phyloP scores from a whole-genome alignment of 2,329 filamentous ascomycete genomes.

The Exophiala sp. region DNA sequence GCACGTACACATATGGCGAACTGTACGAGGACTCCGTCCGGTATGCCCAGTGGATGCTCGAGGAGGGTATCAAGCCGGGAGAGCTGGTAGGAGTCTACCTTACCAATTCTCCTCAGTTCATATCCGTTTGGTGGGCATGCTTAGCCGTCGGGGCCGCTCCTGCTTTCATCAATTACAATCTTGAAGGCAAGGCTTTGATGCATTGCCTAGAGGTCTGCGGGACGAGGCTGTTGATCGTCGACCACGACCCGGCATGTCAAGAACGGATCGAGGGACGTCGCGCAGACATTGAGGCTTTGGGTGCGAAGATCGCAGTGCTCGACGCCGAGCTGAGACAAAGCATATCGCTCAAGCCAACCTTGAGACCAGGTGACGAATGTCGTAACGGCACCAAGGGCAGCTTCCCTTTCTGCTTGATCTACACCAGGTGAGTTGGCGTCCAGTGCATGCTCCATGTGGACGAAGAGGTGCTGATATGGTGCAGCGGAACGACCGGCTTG shows the following conservation, averaged over 20 bases:
- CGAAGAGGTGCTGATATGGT: neutral
- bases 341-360: slow-evolving; percentile 45
- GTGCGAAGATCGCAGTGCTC: slow-evolving; percentile 56
- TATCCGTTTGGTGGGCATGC: slow-evolving; percentile 60
- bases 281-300: slow-evolving; percentile 42
- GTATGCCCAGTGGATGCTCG: slow-evolving; percentile 57
- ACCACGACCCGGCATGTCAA: slow-evolving; percentile 50
- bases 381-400: slow-evolving; percentile 47
- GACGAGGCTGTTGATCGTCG: slow-evolving; percentile 54
- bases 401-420: slow-evolving; percentile 60
- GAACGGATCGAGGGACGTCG: slow-evolving; percentile 51
- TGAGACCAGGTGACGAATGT: slow-evolving; percentile 51
- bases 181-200: slow-evolving; percentile 57
- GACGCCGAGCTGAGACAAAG: slow-evolving; percentile 45
- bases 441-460: neutral
- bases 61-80: slow-evolving; percentile 52
- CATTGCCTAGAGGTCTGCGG: slow-evolving; percentile 59
- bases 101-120: slow-evolving; percentile 61
- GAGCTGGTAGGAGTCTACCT: slow-evolving; percentile 62
- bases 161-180: slow-evolving; percentile 61
- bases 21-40: slow-evolving; percentile 52
- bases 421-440: slow-evolving; percentile 50
- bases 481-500: slow-evolving; percentile 57
- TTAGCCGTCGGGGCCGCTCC: slow-evolving; percentile 63
- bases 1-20: slow-evolving; percentile 55